These are phyloP conservation scores for Xylaria acuta DNA, from an alignment of 495 filamentous ascomycete genomes.

Conservation along the genomic window DNA sequence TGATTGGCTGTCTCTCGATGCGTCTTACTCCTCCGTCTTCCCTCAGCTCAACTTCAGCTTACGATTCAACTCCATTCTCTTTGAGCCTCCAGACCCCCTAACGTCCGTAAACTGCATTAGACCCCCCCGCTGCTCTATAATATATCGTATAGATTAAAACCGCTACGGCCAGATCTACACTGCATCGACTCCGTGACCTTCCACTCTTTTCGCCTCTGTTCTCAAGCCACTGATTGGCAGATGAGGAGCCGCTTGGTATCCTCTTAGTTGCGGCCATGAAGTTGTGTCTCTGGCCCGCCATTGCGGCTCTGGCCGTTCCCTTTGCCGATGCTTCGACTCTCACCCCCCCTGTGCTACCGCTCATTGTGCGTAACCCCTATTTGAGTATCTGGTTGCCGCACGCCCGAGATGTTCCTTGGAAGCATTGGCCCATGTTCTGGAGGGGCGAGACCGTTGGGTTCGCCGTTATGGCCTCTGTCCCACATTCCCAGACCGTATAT, in stretches of 20 bases:
- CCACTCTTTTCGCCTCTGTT: background rate
- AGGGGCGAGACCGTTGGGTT: slow-evolving; percentile 85
- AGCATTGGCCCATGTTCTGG: slow-evolving; percentile 94
- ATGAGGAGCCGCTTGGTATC: slow-evolving; percentile 31
- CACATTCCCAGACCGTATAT: slow-evolving; percentile 74
- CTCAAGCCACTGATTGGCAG: slow-evolving; percentile 17
- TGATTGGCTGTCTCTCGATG: slow-evolving; percentile 5
- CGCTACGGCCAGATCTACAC: background rate
- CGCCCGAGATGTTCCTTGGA: slow-evolving; percentile 85
- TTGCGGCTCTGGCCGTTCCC: slow-evolving; percentile 46
- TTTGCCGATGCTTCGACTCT: slow-evolving; percentile 55
- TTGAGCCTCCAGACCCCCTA: background rate
- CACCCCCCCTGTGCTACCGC: slow-evolving; percentile 82
- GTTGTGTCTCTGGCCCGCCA: slow-evolving; percentile 35
- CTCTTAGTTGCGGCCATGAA: slow-evolving; percentile 33
- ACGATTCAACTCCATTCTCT: background rate
- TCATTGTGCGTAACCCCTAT: slow-evolving; percentile 92
- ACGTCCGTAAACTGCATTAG: background rate
- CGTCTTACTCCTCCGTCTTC: background rate
- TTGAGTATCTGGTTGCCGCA: slow-evolving; percentile 84
- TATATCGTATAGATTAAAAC: background rate
- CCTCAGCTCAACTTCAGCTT: slow-evolving; percentile 19
- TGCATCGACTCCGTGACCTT: background rate
- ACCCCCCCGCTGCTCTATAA: background rate
- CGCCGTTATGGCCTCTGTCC: slow-evolving; percentile 77